Evolutionary conservation across 495 filamentous ascomycete genomes (phyloP).

Genomic region (Aspergillus mulundensis): DNA sequence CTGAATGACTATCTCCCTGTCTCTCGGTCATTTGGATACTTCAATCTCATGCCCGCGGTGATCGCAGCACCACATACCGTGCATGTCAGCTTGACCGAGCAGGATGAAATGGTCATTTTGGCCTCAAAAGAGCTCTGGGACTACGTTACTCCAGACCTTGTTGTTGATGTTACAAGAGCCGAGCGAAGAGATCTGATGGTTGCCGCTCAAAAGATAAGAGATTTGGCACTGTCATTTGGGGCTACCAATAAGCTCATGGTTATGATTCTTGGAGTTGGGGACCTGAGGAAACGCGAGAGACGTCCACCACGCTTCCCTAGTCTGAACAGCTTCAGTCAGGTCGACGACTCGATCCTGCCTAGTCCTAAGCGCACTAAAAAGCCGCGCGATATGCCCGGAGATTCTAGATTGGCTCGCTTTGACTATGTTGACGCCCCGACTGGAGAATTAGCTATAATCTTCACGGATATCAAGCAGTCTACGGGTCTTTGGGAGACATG

Average conservation of each 20-base stretch:
- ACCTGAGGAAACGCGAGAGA: conserved; percentile 77
- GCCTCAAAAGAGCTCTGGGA: conserved; percentile 95
- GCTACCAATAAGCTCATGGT: conserved; percentile 95
- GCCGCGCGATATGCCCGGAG: conserved; percentile 62
- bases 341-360: conserved; percentile 65
- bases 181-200: conserved; percentile 89
- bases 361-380: conserved; percentile 60
- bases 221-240: conserved; percentile 93
- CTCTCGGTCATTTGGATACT: conserved; percentile 91
- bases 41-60: conserved; percentile 85
- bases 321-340: conserved; percentile 68
- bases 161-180: conserved; percentile 83
- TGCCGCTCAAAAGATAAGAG: conserved; percentile 90
- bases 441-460: conserved; percentile 87
- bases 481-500: conserved; percentile 96
- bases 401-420: conserved; percentile 78
- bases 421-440: conserved; percentile 88
- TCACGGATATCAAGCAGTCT: conserved; percentile 99
- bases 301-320: conserved; percentile 68
- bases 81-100: conserved; percentile 74
- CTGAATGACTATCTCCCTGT: conserved; percentile 88
- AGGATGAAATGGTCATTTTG: conserved; percentile 90
- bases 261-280: conserved; percentile 90
- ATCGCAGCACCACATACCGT: conserved; percentile 85
- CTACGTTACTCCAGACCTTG: conserved; percentile 78